phyloP scores from a whole-genome alignment of 495 filamentous ascomycete genomes.

The Coniosporium apollinis region DNA sequence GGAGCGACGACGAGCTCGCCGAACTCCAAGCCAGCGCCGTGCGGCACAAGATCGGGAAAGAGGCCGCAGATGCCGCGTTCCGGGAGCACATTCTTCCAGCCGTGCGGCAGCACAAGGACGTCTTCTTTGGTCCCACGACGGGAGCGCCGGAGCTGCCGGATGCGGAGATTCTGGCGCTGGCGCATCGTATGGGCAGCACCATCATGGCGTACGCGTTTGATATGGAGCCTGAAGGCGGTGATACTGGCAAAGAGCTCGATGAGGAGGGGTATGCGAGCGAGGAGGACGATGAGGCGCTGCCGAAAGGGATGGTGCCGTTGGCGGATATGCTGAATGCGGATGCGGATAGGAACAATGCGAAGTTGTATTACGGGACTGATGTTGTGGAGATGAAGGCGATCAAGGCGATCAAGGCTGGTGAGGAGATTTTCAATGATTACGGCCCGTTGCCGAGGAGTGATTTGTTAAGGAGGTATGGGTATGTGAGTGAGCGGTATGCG shows the following conservation, averaged over 20 bases:
- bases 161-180: constrained; percentile 38
- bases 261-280: constrained; percentile 48
- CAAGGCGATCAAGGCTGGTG: constrained; percentile 45
- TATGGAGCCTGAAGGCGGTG: constrained; percentile 32
- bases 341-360: constrained; percentile 61
- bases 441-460: constrained; percentile 70
- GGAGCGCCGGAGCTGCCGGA: constrained; percentile 20
- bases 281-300: constrained; percentile 41
- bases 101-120: constrained; percentile 26
- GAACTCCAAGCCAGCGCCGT: constrained; percentile 67
- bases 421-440: constrained; percentile 85
- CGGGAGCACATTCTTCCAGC: constrained; percentile 44
- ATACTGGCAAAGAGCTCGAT: constrained; percentile 35
- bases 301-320: constrained; percentile 81
- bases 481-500: constrained; percentile 60
- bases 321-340: constrained; percentile 91
- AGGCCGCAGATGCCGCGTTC: constrained; percentile 54
- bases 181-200: constrained; percentile 64
- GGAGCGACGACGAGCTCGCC: constrained; percentile 51
- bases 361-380: constrained; percentile 53
- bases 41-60: constrained; percentile 58
- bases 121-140: constrained; percentile 34
- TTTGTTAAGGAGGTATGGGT: constrained; percentile 75
- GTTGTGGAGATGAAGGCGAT: constrained; percentile 49
- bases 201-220: constrained; percentile 97